Percentiles rank a stretch among this genome's conserved stretches.
Evolutionary conservation across 352 stramenopile genomes (phyloP).

Genomic region (Aphanomyces stellatus): DNA sequence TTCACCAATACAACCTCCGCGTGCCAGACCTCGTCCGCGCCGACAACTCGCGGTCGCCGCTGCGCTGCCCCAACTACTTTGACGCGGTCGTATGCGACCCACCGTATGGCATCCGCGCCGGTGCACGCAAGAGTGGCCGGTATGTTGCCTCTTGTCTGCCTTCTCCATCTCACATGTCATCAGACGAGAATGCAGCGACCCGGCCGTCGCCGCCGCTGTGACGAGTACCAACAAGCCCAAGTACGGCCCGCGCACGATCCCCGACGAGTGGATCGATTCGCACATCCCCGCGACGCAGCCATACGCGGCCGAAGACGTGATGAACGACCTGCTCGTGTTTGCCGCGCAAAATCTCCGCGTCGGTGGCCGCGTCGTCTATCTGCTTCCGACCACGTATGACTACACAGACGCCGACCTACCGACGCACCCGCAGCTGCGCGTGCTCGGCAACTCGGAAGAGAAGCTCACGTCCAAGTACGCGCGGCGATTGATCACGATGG

Average conservation of each 20-base stretch:
- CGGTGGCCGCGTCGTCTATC: slow-evolving; percentile 76
- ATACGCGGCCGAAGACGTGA: slow-evolving; percentile 95
- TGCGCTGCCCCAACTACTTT: slow-evolving; percentile 55
- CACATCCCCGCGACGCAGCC: slow-evolving; percentile 94
- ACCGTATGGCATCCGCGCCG: slow-evolving; percentile 91
- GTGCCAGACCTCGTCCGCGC: slow-evolving; percentile 91
- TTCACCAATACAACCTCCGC: slow-evolving; percentile 88
- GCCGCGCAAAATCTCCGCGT: slow-evolving; percentile 60
- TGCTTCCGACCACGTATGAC: slow-evolving; percentile 76
- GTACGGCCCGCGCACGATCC: slow-evolving; percentile 27
- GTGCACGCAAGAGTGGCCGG: slow-evolving; percentile 88
- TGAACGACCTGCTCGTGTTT: slow-evolving; percentile 94
- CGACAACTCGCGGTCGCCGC: slow-evolving; percentile 79
- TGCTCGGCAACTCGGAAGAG: slow-evolving; percentile 77
- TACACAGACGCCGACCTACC: slow-evolving; percentile 76
- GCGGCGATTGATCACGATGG: slow-evolving; percentile 81
- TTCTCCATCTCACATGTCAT: no score
- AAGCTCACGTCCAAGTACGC: slow-evolving; percentile 78
- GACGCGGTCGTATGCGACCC: slow-evolving; percentile 90
- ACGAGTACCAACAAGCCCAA: slow-evolving; percentile 4
- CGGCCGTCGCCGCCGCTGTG: background rate
- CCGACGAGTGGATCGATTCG: slow-evolving; percentile 75
- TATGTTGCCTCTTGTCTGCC: background rate
- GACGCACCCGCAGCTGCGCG: slow-evolving; percentile 49
- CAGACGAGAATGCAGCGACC: background rate